Evolutionary conservation across 805 yeast genomes (phyloP).

Genomic region (Helenozyma baotianmanensis): DNA sequence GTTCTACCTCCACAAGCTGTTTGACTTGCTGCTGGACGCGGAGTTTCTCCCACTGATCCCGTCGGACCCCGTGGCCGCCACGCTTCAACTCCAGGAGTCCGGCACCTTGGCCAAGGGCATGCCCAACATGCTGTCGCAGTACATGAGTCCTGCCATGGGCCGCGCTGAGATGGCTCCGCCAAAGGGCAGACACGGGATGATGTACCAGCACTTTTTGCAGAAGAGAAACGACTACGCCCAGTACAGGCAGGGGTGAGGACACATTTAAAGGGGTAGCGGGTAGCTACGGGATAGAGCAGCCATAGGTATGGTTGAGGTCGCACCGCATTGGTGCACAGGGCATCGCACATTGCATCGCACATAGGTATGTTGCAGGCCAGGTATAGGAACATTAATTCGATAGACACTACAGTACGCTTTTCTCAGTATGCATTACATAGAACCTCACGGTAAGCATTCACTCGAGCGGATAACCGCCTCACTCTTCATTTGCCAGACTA

Average conservation of each 20-base stretch:
- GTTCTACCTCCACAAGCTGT: conserved; percentile 60
- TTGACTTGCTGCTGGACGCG: conserved; percentile 65
- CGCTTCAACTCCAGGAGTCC: conserved; percentile 13
- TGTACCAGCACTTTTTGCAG: conserved; percentile 16
- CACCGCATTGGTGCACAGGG: too few species aligned
- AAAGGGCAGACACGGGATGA: conserved; percentile 11
- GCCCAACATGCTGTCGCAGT: conserved; percentile 7
- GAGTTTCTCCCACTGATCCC: conserved; percentile 47
- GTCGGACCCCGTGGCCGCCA: conserved; percentile 13
- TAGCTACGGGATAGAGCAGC: too few species aligned
- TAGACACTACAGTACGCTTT: too few species aligned
- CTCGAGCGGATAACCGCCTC: too few species aligned
- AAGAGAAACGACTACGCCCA: conserved; percentile 16
- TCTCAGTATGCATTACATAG: too few species aligned
- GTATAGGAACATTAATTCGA: too few species aligned
- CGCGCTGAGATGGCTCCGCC: conserved; percentile 10
- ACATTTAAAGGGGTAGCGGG: too few species aligned
- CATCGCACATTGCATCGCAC: too few species aligned
- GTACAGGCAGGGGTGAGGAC: conserved; percentile 12
- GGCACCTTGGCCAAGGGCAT: conserved; percentile 2
- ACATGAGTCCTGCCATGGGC: conserved; percentile 5
- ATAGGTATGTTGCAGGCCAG: too few species aligned
- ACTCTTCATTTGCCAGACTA: too few species aligned
- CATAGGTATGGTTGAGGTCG: too few species aligned
- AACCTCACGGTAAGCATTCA: too few species aligned